Conservation (phyloP, 1,284 basidiomycete genomes). For the Tremellales sp. region DNA sequence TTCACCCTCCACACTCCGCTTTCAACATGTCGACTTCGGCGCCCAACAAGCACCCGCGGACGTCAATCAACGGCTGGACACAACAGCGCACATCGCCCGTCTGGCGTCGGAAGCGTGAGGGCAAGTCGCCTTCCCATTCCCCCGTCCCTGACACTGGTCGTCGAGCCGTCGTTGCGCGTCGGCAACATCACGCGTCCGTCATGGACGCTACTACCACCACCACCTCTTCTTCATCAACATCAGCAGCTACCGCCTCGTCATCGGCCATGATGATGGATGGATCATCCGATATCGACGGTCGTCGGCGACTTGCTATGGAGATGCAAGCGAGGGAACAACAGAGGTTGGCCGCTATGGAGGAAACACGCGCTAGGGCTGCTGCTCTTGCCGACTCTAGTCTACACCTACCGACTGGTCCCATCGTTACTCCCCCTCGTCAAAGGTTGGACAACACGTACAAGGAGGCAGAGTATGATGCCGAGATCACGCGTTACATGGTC, state of each 20-base stretch:
- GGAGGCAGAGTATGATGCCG: slow-evolving; percentile 93
- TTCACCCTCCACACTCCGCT: background rate
- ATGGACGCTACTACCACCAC: slow-evolving; percentile 8
- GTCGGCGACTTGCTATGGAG: too few species aligned
- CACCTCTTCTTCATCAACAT: slow-evolving; percentile 3
- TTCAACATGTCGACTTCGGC: slow-evolving; percentile 38
- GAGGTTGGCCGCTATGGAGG: too few species aligned
- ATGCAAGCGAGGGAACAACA: too few species aligned
- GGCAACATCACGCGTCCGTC: background rate
- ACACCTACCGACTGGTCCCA: slow-evolving; percentile 1
- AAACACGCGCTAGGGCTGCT: background rate
- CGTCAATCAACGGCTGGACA: slow-evolving; percentile 39
- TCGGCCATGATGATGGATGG: too few species aligned
- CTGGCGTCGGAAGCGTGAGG: background rate
- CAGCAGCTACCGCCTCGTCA: slow-evolving; percentile 6
- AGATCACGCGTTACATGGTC: slow-evolving; percentile 89
- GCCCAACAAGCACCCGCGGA: slow-evolving; percentile 35
- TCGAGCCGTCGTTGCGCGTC: slow-evolving; percentile 1
- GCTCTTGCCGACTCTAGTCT: slow-evolving; percentile 1
- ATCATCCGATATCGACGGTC: too few species aligned
- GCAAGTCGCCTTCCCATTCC: background rate
- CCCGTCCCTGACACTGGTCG: background rate
- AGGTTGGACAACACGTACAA: slow-evolving; percentile 46
- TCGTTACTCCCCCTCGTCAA: background rate
- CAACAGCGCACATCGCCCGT: slow-evolving; percentile 39